phyloP scores from a whole-genome alignment of 169 alveolate genomes.

The Plasmodium yoelii region DNA sequence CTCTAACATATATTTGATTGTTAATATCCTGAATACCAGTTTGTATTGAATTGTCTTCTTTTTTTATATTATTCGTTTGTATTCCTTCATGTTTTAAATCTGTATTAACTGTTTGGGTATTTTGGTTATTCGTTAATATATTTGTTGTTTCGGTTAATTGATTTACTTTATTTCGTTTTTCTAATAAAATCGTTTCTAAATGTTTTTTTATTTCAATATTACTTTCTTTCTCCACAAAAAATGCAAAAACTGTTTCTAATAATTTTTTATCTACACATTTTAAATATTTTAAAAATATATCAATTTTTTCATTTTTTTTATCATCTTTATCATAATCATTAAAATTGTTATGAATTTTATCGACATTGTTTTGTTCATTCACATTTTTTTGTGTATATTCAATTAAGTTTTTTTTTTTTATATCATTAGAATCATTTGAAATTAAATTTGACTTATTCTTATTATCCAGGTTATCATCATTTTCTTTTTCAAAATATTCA shows the following conservation, averaged over 20 bases:
- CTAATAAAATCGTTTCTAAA: slow-evolving; percentile 18
- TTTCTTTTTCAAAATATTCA: slow-evolving; percentile 17
- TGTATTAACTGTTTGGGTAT: slow-evolving; percentile 44
- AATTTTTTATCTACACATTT: slow-evolving; percentile 40
- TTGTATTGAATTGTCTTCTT: slow-evolving; percentile 40
- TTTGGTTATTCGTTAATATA: slow-evolving; percentile 6
- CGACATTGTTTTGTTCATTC: background rate
- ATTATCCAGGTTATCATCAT: slow-evolving; percentile 10
- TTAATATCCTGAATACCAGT: slow-evolving; percentile 61
- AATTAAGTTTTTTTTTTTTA: background rate
- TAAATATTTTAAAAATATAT: slow-evolving; percentile 49
- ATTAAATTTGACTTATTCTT: background rate
- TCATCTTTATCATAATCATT: background rate
- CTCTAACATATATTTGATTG: slow-evolving; percentile 21
- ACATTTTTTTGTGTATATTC: background rate
- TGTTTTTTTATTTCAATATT: slow-evolving; percentile 21
- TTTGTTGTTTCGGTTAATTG: slow-evolving; percentile 1
- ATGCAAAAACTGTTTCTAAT: slow-evolving; percentile 21
- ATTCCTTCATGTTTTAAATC: slow-evolving; percentile 40
- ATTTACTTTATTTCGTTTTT: background rate
- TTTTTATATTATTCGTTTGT: slow-evolving; percentile 29
- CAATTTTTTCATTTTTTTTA: slow-evolving; percentile 21
- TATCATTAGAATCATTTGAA: background rate
- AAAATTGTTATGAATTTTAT: background rate
- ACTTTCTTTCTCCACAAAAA: slow-evolving; percentile 54